Evolutionary conservation across 352 stramenopile genomes (phyloP), one percentile per base, ranked within the genome.

Genomic region (Globisporangium radiosum): DNA sequence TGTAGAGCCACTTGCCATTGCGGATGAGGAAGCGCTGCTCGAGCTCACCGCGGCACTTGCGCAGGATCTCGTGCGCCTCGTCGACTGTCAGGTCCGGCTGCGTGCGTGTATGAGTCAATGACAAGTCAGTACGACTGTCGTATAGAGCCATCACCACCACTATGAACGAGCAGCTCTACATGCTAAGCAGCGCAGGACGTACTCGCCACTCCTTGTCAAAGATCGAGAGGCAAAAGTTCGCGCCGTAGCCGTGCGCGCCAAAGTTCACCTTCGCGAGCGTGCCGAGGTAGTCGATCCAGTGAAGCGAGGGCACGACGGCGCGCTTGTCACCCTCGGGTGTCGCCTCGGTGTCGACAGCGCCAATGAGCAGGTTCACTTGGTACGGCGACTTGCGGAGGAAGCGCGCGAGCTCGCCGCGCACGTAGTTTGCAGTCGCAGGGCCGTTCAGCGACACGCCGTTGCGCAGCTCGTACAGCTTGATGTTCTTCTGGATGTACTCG

Each of bases 401-500:
- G 39, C 75, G 76, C 50, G 87, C 87, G 33, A 95, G 70, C 57
- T 95, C 85, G 7, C 71, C 71, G 37, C 87, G 87, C 64, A 95
- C 79, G 59, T 85, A 95, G 70, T 92, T 94, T 59, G 87, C 87
- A 0, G 87, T 90, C 44, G 85, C 81, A 4, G 81, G 67, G 4
- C 85, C 85, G 63, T 90, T 82, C 45, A 95, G 80, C 67, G 79
- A 80, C 61, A 95, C 85, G 54, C 84, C 87, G 63, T 94, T 93
- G 65, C 82, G 85, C 66, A 95, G 70, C 64, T 95, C 84, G 63
- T 95, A 94, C 6, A 95, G 78, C 78, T 95, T 95, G 76, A 94
- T 87, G 74, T 95, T 95, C 76, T 95, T 95, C 68, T 94, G 85
- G 38, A 95, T 70, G 69, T 94, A 95, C 65, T 95, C 87, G 62